Conservation (phyloP, 176 grass and related monocot species). For the Avena eriantha region DNA sequence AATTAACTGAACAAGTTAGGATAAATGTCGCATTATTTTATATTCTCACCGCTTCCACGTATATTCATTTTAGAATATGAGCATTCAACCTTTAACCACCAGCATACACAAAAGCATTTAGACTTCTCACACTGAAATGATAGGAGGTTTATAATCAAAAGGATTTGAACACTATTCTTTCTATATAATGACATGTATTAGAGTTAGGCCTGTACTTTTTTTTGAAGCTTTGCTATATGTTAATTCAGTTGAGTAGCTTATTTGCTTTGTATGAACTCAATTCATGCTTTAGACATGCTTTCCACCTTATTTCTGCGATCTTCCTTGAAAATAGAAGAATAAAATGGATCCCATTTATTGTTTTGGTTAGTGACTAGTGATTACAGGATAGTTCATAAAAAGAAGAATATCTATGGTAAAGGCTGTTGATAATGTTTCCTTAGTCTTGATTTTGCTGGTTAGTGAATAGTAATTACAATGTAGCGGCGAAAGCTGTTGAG, state of each 20-base stretch:
- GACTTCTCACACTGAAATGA: slow-evolving; percentile 19
- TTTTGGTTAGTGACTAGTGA: slow-evolving; percentile 17
- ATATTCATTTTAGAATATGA: neutral
- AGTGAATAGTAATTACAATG: neutral
- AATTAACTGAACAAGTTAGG: slow-evolving; percentile 19
- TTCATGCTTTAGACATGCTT: slow-evolving; percentile 6
- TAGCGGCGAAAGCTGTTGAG: neutral
- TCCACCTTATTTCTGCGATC: neutral
- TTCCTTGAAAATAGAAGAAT: neutral
- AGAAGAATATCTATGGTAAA: neutral
- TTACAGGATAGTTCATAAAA: slow-evolving; percentile 6
- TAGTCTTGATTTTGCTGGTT: slow-evolving; percentile 20
- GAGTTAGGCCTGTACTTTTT: neutral
- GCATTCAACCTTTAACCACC: neutral
- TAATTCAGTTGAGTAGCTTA: neutral
- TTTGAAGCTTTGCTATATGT: neutral
- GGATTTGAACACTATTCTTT: neutral
- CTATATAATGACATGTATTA: neutral
- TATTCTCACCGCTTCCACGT: neutral
- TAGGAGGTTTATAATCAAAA: slow-evolving; percentile 31
- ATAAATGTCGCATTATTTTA: neutral
- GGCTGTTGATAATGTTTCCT: slow-evolving; percentile 29
- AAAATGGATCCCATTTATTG: slow-evolving; percentile 7
- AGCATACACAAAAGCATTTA: neutral
- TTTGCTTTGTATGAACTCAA: slow-evolving; percentile 13